Base-by-base conservation (phyloP, 2,329 filamentous ascomycete genomes). In the Hypoxylon rubiginosum region DNA sequence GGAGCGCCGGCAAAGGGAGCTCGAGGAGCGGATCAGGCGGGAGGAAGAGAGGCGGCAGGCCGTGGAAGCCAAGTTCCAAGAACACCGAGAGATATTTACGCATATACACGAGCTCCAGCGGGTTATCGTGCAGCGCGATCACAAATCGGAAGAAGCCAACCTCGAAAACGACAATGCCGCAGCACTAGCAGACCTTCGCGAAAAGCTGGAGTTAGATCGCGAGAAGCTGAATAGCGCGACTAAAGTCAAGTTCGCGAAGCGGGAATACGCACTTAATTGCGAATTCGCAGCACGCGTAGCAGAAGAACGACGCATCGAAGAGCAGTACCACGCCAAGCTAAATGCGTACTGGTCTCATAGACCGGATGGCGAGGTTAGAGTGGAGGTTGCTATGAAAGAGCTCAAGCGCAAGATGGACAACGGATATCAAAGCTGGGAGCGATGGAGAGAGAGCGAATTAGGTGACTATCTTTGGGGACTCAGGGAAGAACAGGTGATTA, bases 71-170 rank as follows among this genome's bases (percentile, higher is more conserved):
- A 81, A 78, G 55, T 88, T 82, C 60, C 63, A 71, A 24, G 72
- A 78, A 30, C 67, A 85, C 5, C 74, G 78, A 0, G 70, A 69
- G 2, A 68, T 72, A 11, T 75, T 88, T 2, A 75, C 75, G 7
- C 66, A 75, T 17, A 58, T 87, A 5, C 79, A 86, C 57, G 79
- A 79, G 48, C 66, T 78, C 7, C 86, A 88, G 69, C 75, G 75
- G 6, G 71, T 74, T 8, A 64, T 79, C 1, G 71, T 86, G 2
- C 74, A 74, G 4, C 66, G 74, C 13, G 76, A 79, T 17, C 84
- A 84, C 21, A 77, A 79, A 19, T 71, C 78, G 2, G 79, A 82
- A 48, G 72, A 70, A 1, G 64, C 73, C 7, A 65, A 71, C 10
- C 60, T 81, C 8, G 55, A 65, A 1, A 62, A 61, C 0, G 73